Conservation (phyloP, 106 monocot genomes). For the Acanthochlamys bracteata region DNA sequence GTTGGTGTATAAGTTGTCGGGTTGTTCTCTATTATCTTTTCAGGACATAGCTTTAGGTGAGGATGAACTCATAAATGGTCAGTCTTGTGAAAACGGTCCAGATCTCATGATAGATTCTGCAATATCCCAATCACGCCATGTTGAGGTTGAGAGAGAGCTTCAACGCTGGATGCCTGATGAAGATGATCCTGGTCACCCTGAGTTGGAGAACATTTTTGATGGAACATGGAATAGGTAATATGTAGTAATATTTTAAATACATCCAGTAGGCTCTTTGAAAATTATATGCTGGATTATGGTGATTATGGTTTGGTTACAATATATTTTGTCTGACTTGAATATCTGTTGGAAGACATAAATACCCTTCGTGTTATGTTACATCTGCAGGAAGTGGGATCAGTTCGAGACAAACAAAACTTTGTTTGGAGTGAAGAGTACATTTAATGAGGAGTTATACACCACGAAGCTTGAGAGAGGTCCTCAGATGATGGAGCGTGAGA, state of each 20-base stretch:
- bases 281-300: neutral
- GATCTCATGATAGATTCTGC: conserved; percentile 87
- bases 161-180: conserved; percentile 81
- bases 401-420: conserved; percentile 77
- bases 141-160: conserved; percentile 75
- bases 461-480: conserved; percentile 97
- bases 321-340: too few relatives aligned
- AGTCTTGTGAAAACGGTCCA: conserved; percentile 39
- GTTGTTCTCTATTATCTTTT: neutral
- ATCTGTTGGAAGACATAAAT: neutral
- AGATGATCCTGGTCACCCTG: conserved; percentile 62
- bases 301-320: neutral
- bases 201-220: conserved; percentile 80
- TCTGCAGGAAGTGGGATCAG: conserved; percentile 87
- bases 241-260: neutral
- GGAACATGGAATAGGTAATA: conserved; percentile 62
- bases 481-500: conserved; percentile 65
- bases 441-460: conserved; percentile 93
- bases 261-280: neutral
- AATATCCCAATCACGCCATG: conserved; percentile 70
- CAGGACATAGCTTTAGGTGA: conserved; percentile 61
- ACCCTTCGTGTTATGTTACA: neutral
- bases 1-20: neutral
- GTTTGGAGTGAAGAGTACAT: conserved; percentile 98
- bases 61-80: conserved; percentile 37